Base-by-base conservation (phyloP, 768 basidiomycete genomes). In the Tubosaeta sp. region DNA sequence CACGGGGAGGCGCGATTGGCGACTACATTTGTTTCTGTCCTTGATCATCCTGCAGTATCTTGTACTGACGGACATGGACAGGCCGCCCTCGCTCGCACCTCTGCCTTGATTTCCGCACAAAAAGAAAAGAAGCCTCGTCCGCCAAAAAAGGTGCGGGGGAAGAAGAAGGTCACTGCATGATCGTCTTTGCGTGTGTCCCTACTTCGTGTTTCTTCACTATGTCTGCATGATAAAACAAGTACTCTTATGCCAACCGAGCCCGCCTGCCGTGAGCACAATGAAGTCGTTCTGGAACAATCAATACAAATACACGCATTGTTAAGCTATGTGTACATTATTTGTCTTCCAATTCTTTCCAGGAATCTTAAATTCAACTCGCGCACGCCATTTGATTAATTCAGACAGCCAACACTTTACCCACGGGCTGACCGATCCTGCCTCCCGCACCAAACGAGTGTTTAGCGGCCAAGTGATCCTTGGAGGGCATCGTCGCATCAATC, bases 41-140 rank as follows among this genome's bases (percentile, higher is more conserved):
- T 29, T 45, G 19, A 46, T 41, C 18, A 27, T 53, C 21, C 46
- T 64, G 76, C 80, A 82, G 84, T 84, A 83, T 82, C 3, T 19
- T 32, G n/a, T 54, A 42, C 68, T 68, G 21, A 68, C 55, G 35
- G 47, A 34, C 49, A 31, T 34, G 48, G 44, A 57, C 60, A 91
- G 89, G 85, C 85, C 53, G 76, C 83, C 54, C 78, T 92, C 41
- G 87, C 84, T 43, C 87, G 90, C 55, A 79, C 83, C 24, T 88
- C 87, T 54, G 85, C 87, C 38, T 76, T 91, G 54, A 57, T 84
- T 49, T 78, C 76, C 24, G 70, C 87, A 46, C 85, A 88, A 72
- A 82, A 78, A 64, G 83, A 85, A 68, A 86, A 80, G 69, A 89
- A 86, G 70, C 64, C 80, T 11, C 60, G 69, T 57, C 86, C 78